phyloP scores from a whole-genome alignment of 495 filamentous ascomycete species.

The Saxophila tyrrhenica region DNA sequence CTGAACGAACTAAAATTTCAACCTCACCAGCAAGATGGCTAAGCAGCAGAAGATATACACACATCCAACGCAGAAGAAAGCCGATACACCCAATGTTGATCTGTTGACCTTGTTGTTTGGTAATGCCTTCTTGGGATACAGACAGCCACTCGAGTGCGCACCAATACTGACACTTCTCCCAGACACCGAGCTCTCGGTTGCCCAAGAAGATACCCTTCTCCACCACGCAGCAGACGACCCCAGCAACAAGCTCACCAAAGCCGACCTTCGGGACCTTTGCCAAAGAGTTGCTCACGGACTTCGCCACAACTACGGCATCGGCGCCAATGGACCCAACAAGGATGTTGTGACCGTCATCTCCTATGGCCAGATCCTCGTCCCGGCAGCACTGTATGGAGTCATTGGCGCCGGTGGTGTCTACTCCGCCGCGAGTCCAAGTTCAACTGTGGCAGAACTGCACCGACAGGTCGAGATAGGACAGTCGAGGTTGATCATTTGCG shows the following conservation, averaged over 20 bases:
- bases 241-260: slow-evolving; percentile 37
- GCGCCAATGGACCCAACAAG: slow-evolving; percentile 34
- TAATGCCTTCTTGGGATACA: neutral
- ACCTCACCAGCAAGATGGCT: neutral
- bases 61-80: slow-evolving; percentile 7
- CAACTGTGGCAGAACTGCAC: slow-evolving; percentile 35
- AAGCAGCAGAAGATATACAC: neutral
- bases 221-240: slow-evolving; percentile 40
- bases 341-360: slow-evolving; percentile 42
- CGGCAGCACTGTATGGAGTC: slow-evolving; percentile 37
- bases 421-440: slow-evolving; percentile 34
- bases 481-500: slow-evolving; percentile 16
- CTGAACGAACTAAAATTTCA: too few species aligned
- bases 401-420: slow-evolving; percentile 42
- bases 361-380: slow-evolving; percentile 38
- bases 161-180: neutral
- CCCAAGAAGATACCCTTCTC: slow-evolving; percentile 29
- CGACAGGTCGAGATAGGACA: slow-evolving; percentile 32
- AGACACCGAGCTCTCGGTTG: slow-evolving; percentile 20
- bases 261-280: slow-evolving; percentile 32
- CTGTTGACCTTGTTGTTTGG: slow-evolving; percentile 22
- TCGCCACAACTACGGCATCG: slow-evolving; percentile 37
- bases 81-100: slow-evolving; percentile 22
- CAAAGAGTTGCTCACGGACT: slow-evolving; percentile 38
- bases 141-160: neutral